Conservation (phyloP, 2,329 filamentous ascomycete species). For the Xylariales sp. region DNA sequence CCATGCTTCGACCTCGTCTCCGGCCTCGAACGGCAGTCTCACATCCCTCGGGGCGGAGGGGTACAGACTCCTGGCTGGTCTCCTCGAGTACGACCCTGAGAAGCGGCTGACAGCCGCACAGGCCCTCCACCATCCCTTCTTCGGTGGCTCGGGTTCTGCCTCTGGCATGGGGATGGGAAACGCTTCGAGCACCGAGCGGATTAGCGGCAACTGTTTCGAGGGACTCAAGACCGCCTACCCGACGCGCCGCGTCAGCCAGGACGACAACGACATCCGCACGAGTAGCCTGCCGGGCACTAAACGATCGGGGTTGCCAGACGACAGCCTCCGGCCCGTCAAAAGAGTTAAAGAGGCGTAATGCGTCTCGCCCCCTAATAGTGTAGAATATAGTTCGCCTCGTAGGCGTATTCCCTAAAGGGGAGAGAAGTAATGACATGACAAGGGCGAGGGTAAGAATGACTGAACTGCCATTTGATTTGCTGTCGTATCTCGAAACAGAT, state of each 20-base stretch:
- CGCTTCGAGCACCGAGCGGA: slow-evolving; percentile 65
- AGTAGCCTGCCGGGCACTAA: slow-evolving; percentile 92
- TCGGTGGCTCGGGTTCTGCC: slow-evolving; percentile 53
- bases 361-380: neutral
- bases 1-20: slow-evolving; percentile 59
- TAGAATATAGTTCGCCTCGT: neutral
- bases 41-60: slow-evolving; percentile 78
- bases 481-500: neutral
- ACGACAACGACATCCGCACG: slow-evolving; percentile 95
- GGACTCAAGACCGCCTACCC: slow-evolving; percentile 91
- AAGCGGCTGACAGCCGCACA: slow-evolving; percentile 88
- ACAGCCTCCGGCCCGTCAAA: slow-evolving; percentile 73
- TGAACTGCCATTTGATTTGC: neutral
- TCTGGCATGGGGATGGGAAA: slow-evolving; percentile 7
- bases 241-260: slow-evolving; percentile 87
- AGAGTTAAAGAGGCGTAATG: slow-evolving; percentile 65
- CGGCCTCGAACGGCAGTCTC: slow-evolving; percentile 56
- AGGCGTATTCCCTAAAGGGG: neutral
- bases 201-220: slow-evolving; percentile 89
- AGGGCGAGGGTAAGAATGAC: neutral
- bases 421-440: neutral
- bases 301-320: slow-evolving; percentile 85
- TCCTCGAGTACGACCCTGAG: slow-evolving; percentile 93
- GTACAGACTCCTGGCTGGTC: slow-evolving; percentile 80
- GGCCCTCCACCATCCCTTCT: slow-evolving; percentile 92